Conservation (phyloP, 2,329 filamentous ascomycete genomes). For the Incumbomyces delicatus region DNA sequence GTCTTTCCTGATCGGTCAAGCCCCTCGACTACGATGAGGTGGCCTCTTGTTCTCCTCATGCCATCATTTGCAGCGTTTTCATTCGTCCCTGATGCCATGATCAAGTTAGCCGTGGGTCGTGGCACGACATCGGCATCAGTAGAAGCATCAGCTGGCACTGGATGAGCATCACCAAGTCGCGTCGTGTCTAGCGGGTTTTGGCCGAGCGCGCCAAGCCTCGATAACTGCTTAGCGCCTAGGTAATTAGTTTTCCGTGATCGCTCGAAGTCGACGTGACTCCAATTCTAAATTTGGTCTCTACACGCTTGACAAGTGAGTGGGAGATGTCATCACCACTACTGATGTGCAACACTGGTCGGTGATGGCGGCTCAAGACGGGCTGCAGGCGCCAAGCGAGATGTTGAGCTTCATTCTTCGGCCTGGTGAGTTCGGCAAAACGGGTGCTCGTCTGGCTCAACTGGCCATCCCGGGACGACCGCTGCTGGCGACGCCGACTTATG, state of each 20-base stretch:
- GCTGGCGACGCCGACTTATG: conserved; percentile 75
- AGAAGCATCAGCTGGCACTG: too few species aligned
- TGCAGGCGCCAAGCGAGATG: conserved; percentile 25
- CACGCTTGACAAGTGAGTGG: too few species aligned
- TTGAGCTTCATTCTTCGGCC: conserved; percentile 29
- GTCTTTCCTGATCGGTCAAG: conserved; percentile 87
- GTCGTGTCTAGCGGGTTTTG: too few species aligned
- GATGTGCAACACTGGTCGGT: too few species aligned
- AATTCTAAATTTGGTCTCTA: too few species aligned
- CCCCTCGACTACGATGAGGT: conserved; percentile 76
- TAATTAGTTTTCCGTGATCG: too few species aligned
- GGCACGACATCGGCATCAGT: too few species aligned
- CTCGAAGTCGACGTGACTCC: too few species aligned
- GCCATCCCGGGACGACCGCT: conserved; percentile 51
- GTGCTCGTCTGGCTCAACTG: conserved; percentile 59
- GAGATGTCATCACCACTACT: too few species aligned
- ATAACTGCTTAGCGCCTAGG: too few species aligned
- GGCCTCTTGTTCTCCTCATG: conserved; percentile 37
- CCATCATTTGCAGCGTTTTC: neutral
- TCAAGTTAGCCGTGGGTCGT: neutral
- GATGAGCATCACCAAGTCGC: too few species aligned
- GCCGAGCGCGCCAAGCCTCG: too few species aligned
- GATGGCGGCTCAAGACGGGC: conserved; percentile 4
- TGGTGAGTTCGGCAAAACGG: conserved; percentile 26
- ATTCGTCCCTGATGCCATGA: neutral